A percentile compares a stretch with the other conserved stretches of the same genome.
These are phyloP conservation scores for Bretziella fagacearum DNA, from an alignment of 2,329 filamentous ascomycete genomes.

Conservation along the genomic window DNA sequence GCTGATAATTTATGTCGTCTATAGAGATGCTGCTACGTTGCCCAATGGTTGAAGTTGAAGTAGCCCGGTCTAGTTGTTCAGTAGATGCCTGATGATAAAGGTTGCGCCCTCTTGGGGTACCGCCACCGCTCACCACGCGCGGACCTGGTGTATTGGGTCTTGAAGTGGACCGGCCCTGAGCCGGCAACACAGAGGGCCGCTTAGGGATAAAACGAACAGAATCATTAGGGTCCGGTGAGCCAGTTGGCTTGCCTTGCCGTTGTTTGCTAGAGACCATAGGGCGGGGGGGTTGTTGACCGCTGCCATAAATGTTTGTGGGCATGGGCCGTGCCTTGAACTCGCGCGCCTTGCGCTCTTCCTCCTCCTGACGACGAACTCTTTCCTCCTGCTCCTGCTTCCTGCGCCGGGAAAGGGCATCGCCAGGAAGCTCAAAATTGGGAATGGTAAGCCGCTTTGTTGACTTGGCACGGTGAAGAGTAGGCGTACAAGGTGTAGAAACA, in stretches of 20 bases:
- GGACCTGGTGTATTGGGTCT: conserved; percentile 1
- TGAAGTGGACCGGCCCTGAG: conserved; percentile 11
- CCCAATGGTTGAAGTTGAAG: conserved; percentile 30
- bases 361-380: conserved; percentile 38
- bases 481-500: not conserved
- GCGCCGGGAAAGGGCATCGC: conserved; percentile 39
- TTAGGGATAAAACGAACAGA: conserved; percentile 14
- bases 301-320: conserved; percentile 27
- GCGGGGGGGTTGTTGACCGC: conserved; percentile 25
- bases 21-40: conserved; percentile 33
- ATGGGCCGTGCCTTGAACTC: conserved; percentile 48
- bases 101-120: conserved; percentile 13
- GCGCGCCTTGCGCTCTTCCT: conserved; percentile 41
- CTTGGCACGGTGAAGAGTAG: conserved; percentile 26
- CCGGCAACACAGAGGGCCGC: conserved; percentile 15
- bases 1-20: conserved; percentile 35
- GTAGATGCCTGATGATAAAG: conserved; percentile 3
- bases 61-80: conserved; percentile 22
- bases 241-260: conserved; percentile 29
- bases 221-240: conserved; percentile 16
- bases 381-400: conserved; percentile 40
- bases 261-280: conserved; percentile 38
- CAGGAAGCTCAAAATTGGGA: conserved; percentile 44
- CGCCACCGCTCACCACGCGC: conserved; percentile 9
- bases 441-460: conserved; percentile 35